Conservation (phyloP, 2,329 filamentous ascomycete genomes). For the Metarhizium brunneum region DNA sequence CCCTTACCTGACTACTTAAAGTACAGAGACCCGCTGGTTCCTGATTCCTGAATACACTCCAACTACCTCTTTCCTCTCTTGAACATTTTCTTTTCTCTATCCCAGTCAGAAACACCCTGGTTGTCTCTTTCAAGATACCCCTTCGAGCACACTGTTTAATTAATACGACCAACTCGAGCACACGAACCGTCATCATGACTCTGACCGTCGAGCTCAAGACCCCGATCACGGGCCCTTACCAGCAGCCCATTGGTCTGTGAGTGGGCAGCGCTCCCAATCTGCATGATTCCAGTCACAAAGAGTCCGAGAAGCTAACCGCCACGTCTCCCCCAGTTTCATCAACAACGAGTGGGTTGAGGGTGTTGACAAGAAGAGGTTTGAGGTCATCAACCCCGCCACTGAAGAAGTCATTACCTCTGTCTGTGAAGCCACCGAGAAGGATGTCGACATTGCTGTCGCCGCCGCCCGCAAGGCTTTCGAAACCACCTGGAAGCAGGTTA, state of each 20-base stretch:
- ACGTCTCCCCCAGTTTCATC: constrained; percentile 57
- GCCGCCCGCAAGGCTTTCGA: constrained; percentile 84
- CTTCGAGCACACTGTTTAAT: background rate
- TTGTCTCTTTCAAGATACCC: background rate
- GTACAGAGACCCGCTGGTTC: background rate
- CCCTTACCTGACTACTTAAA: background rate
- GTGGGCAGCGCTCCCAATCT: constrained; percentile 15
- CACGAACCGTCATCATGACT: constrained; percentile 26
- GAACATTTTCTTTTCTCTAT: background rate
- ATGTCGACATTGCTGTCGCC: constrained; percentile 69
- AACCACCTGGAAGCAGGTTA: constrained; percentile 56
- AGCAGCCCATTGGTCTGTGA: constrained; percentile 54
- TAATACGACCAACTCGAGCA: background rate
- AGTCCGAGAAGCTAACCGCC: background rate
- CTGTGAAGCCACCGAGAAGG: constrained; percentile 80
- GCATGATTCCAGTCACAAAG: background rate
- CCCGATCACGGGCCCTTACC: constrained; percentile 50
- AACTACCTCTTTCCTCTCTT: background rate
- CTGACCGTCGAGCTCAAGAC: constrained; percentile 57
- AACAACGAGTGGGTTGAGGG: constrained; percentile 79
- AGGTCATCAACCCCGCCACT: constrained; percentile 80
- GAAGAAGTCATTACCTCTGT: constrained; percentile 81
- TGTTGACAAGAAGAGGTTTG: constrained; percentile 81
- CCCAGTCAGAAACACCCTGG: background rate
- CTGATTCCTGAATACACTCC: background rate